phyloP scores from a whole-genome alignment of 495 filamentous ascomycete species.

The Hyphodiscus hymeniophilus region DNA sequence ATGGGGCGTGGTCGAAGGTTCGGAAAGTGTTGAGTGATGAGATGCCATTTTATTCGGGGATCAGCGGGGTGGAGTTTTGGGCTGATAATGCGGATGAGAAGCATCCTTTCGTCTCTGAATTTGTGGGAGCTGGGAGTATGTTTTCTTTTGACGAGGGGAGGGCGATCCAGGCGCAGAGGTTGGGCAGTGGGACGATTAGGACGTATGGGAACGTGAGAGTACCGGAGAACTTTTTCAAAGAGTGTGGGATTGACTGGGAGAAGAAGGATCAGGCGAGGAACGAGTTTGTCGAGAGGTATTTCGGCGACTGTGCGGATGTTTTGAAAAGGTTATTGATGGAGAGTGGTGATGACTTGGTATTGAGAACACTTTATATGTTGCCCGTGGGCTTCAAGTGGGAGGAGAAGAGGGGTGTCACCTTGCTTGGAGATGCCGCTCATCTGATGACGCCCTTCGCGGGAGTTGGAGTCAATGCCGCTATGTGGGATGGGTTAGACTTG shows the following conservation, averaged over 20 bases:
- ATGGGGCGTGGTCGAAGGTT: conserved; percentile 30
- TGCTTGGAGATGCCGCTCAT: conserved; percentile 56
- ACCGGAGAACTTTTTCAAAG: conserved; percentile 19
- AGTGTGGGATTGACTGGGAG: conserved; percentile 28
- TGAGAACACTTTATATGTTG: conserved; percentile 39
- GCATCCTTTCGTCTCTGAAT: conserved; percentile 25
- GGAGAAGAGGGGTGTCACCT: conserved; percentile 33
- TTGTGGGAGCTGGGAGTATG: conserved; percentile 34
- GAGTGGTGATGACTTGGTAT: conserved; percentile 31
- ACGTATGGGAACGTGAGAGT: conserved; percentile 17
- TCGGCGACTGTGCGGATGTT: conserved; percentile 26
- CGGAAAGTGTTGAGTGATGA: conserved; percentile 37
- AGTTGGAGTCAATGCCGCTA: conserved; percentile 50
- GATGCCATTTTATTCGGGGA: conserved; percentile 41
- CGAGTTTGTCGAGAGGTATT: conserved; percentile 27
- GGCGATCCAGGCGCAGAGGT: conserved; percentile 34
- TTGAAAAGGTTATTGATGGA: conserved; percentile 32
- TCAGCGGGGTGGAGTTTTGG: conserved; percentile 30
- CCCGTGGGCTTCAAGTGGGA: conserved; percentile 43
- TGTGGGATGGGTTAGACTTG: conserved; percentile 48
- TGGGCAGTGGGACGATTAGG: conserved; percentile 19
- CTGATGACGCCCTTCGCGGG: conserved; percentile 54
- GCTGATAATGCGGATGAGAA: conserved; percentile 24
- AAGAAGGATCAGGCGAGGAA: conserved; percentile 22
- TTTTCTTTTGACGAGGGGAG: conserved; percentile 32